These are phyloP conservation scores for Brassica balearica DNA, from an alignment of 441 rosid species.

Conservation along the genomic window DNA sequence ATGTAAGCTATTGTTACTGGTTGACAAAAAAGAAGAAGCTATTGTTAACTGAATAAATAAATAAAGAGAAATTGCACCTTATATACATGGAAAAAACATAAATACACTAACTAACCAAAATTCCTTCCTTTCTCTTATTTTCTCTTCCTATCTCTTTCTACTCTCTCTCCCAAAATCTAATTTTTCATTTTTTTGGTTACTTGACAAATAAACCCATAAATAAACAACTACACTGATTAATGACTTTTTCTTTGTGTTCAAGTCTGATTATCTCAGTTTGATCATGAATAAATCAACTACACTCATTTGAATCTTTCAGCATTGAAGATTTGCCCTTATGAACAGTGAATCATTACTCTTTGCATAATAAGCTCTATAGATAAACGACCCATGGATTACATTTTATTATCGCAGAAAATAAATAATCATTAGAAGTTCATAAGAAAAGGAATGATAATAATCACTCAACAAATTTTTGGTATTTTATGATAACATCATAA, in stretches of 20 bases:
- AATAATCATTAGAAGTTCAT: conserved; percentile 33
- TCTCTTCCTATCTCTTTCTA: too few species aligned
- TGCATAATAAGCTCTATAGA: neutral
- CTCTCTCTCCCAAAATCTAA: too few species aligned
- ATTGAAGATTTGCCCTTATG: neutral
- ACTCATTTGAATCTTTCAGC: neutral
- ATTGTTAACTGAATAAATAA: too few species aligned
- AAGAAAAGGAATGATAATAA: conserved; percentile 11
- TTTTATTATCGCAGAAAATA: neutral
- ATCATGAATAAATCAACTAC: neutral
- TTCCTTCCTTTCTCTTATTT: too few species aligned
- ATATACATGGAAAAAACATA: too few species aligned
- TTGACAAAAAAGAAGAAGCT: too few species aligned
- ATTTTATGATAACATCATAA: conserved; percentile 33
- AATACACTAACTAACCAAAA: too few species aligned
- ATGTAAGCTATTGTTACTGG: too few species aligned
- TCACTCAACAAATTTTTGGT: conserved; percentile 13
- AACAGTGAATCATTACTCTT: neutral
- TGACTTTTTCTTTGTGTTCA: neutral
- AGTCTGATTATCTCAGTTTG: neutral
- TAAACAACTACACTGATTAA: neutral
- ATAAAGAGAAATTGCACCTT: too few species aligned
- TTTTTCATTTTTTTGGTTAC: too few species aligned
- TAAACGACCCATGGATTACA: neutral
- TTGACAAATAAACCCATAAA: too few species aligned